A percentile compares a stretch with the other conserved stretches of the same genome.
Evolutionary conservation across 148 eudicot genomes (phyloP).

Genomic region (Diospyros kaki): DNA sequence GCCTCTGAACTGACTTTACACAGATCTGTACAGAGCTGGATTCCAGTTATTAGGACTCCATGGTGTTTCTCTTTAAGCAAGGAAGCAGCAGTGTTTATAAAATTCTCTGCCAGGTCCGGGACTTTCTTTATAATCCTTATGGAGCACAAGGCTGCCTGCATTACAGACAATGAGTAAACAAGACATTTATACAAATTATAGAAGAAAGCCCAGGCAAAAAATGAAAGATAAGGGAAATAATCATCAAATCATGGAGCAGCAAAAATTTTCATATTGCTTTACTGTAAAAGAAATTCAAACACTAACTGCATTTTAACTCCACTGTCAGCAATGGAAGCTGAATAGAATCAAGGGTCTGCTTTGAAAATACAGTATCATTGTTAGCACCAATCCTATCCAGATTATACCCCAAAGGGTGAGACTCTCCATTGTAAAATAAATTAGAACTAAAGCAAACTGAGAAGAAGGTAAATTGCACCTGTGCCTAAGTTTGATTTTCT

Average conservation of each 20-base stretch:
- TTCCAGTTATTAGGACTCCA: slow-evolving; percentile 88
- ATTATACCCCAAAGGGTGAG: too few relatives aligned
- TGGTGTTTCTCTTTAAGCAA: slow-evolving; percentile 97
- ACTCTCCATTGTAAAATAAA: not conserved
- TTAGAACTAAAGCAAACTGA: not conserved
- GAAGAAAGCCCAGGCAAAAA: not conserved
- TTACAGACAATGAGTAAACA: slow-evolving; percentile 17
- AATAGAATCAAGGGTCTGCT: not conserved
- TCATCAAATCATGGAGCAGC: not conserved
- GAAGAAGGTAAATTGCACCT: not conserved
- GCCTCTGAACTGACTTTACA: slow-evolving; percentile 85
- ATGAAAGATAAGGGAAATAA: not conserved
- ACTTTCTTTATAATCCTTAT: slow-evolving; percentile 94
- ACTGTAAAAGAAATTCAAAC: not conserved
- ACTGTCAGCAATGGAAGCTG: not conserved
- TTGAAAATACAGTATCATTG: too few relatives aligned
- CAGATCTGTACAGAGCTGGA: slow-evolving; percentile 82
- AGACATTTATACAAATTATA: not conserved
- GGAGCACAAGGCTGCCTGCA: slow-evolving; percentile 92
- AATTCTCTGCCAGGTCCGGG: slow-evolving; percentile 97
- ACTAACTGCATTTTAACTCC: not conserved
- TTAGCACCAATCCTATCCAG: too few relatives aligned
- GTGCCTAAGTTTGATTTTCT: not conserved
- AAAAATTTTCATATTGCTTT: not conserved
- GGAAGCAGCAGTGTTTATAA: slow-evolving; percentile 74